Base-by-base conservation (phyloP, 164 flowering plant species). In the Echeveria elegans region DNA sequence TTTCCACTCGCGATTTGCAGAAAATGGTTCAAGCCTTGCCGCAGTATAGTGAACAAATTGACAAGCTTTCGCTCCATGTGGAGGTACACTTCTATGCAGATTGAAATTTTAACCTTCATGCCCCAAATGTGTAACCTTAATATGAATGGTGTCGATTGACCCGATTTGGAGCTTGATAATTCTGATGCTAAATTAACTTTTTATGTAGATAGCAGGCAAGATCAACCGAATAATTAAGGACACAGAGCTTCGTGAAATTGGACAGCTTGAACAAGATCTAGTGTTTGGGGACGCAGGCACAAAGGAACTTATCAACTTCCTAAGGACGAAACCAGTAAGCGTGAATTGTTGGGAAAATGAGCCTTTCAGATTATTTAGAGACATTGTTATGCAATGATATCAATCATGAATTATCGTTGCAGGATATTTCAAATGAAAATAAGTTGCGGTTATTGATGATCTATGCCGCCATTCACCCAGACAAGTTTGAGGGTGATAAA, bases 1-100 rank as follows among this genome's bases (percentile, higher is more conserved):
- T 95, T 66, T 95, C 99, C 21, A 95, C 99, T 48, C 75, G 92
- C 72, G 99, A 95, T 38, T 73, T 95, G 78, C 98, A 95, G 76
- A 89, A 95, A 77, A 90, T 95, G 97, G 99, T 95, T 72, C 99
- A 95, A 85, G 97, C 98, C 69, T 80, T 95, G 80, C 99, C 99
- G 30, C 94, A 95, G 67, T 95, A 95, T 50, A 92, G 85, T 78
- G 98, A 95, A 68, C 94, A 88, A 79, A 88, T 88, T 70, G 97
- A 95, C 72, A 95, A 90, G 82, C 96, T 95, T 74, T 87, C 99
- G 63, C 88, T 88, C 36, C 99, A 95, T 80, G 99, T 95, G 30
- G 97, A 88, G 92, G 99, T 92, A 15, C 28, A 8, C 59, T 53
- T 23, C 12, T 24, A 53, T 23, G 29, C 67, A 69, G 88, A 77